A percentile compares a stretch with the other conserved stretches of the same genome.
Conservation (phyloP, 2,329 filamentous ascomycete genomes). For the Cadophora sp. region DNA sequence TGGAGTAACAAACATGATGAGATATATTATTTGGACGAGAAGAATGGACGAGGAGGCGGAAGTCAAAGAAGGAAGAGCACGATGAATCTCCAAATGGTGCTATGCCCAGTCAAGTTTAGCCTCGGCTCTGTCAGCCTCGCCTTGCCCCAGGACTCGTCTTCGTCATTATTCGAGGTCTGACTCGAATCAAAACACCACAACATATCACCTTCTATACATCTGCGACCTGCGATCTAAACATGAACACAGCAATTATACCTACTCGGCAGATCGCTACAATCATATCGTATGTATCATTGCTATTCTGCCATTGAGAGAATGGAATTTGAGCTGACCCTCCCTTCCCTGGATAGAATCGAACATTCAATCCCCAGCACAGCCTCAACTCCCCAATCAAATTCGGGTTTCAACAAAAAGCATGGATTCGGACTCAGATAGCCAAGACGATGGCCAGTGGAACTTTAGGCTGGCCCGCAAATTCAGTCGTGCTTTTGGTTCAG, state of each 20-base stretch:
- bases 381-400: not conserved
- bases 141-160: not conserved
- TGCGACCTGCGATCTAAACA: conserved; percentile 2
- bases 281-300: not conserved
- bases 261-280: conserved; percentile 9
- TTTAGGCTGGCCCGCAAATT: conserved; percentile 22
- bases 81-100: not conserved
- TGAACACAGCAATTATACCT: conserved; percentile 4
- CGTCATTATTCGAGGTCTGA: conserved; percentile 15
- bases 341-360: conserved; percentile 2
- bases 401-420: conserved; percentile 7
- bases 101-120: not conserved
- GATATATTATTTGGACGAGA: no score
- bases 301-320: not conserved
- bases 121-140: not conserved
- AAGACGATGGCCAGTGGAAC: conserved; percentile 17
- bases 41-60: no score
- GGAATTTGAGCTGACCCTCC: conserved; percentile 1
- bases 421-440: conserved; percentile 22
- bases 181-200: not conserved
- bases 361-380: not conserved
- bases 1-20: not conserved
- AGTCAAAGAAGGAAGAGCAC: not conserved
- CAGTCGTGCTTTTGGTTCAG: conserved; percentile 21
- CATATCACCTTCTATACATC: conserved; percentile 6